Evolutionary conservation across 202 grass and related monocot species (phyloP).

Genomic region (Zoysia matrella): DNA sequence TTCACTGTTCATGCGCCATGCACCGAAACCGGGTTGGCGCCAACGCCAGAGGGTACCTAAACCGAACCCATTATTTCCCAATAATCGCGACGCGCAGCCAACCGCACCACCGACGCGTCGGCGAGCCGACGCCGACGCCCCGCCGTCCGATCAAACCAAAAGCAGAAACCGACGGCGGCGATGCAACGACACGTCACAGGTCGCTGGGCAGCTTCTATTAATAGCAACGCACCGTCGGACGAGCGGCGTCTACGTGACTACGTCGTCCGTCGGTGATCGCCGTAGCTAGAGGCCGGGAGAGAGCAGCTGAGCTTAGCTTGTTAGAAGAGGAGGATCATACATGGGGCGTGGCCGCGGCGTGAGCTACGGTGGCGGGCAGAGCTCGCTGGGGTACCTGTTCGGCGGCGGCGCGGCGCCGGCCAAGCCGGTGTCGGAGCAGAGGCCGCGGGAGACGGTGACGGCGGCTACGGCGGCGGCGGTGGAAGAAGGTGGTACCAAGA

Average conservation of each 20-base stretch:
- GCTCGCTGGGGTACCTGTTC: slow-evolving; percentile 74
- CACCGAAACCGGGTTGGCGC: neutral
- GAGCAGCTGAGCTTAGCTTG: no score
- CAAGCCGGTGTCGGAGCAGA: neutral
- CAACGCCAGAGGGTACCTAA: neutral
- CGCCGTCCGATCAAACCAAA: slow-evolving; percentile 21
- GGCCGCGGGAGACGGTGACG: neutral
- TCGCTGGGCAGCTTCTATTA: neutral
- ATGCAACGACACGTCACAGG: neutral
- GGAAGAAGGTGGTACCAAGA: no score
- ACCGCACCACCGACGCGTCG: slow-evolving; percentile 36
- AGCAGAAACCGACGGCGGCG: neutral
- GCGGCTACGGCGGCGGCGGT: no score
- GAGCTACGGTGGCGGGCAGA: slow-evolving; percentile 26
- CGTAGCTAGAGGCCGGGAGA: no score
- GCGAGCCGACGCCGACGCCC: no score
- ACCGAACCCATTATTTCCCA: neutral
- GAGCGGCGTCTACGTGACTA: neutral
- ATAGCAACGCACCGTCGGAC: neutral
- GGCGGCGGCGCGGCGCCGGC: slow-evolving; percentile 27
- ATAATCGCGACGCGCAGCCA: slow-evolving; percentile 35
- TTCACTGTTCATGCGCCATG: neutral
- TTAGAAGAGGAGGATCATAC: no score
- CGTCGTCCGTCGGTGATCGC: neutral
- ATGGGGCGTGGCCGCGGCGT: slow-evolving; percentile 42